These are phyloP conservation scores for Pseudogymnoascus sp. DNA, from an alignment of 2,329 filamentous ascomycete species.

Conservation along the genomic window DNA sequence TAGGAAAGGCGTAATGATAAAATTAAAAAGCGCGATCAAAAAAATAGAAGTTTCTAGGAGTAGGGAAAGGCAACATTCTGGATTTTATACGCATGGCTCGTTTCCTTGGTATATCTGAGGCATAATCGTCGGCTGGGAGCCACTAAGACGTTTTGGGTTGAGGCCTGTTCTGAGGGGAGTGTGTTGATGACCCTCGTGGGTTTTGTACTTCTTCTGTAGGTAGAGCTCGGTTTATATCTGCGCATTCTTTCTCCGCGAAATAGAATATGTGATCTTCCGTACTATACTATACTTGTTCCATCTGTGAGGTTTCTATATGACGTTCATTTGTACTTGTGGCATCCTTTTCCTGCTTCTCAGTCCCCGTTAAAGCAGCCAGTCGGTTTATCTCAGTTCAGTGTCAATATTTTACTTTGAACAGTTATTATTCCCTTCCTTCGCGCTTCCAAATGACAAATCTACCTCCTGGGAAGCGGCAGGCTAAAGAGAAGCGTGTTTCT, in stretches of 20 bases:
- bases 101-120: conserved; percentile 12
- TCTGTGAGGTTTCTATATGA: conserved; percentile 13
- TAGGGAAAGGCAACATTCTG: background rate
- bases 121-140: conserved; percentile 17
- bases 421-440: background rate
- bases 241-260: conserved; percentile 22
- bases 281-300: conserved; percentile 13
- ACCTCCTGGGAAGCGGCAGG: conserved; percentile 16
- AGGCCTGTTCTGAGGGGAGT: conserved; percentile 16
- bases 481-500: conserved; percentile 31
- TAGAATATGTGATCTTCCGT: conserved; percentile 15
- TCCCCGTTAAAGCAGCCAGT: background rate
- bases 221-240: conserved; percentile 18
- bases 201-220: conserved; percentile 18
- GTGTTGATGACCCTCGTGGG: conserved; percentile 15
- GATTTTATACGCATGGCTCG: background rate
- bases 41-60: background rate
- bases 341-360: background rate
- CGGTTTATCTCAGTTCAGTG: background rate
- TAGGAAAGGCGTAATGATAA: conserved; percentile 2
- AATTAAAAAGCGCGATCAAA: background rate
- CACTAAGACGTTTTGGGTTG: conserved; percentile 19
- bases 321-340: background rate
- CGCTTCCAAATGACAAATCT: background rate
- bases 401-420: background rate